Percentiles rank a stretch among this genome's conserved stretches.
Conservation (phyloP, 2,329 filamentous ascomycete genomes). For the Graphium sp. region DNA sequence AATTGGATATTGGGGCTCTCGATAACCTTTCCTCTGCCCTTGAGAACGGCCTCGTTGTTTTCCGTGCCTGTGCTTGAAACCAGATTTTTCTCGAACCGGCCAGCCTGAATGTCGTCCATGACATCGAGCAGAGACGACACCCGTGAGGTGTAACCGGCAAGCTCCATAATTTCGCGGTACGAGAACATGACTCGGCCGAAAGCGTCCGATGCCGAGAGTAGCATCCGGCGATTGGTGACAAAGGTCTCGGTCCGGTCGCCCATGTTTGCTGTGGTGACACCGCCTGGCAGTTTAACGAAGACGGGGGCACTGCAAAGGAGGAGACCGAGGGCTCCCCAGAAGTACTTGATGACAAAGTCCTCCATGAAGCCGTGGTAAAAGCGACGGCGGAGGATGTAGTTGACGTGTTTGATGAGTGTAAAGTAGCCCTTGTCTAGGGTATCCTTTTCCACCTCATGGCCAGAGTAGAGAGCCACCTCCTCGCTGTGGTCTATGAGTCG, state of each 20-base stretch:
- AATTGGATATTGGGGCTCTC: constrained; percentile 79
- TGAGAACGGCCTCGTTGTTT: constrained; percentile 67
- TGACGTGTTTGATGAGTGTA: constrained; percentile 97
- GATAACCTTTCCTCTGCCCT: constrained; percentile 63
- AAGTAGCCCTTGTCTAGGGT: constrained; percentile 97
- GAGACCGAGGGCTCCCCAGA: constrained; percentile 89
- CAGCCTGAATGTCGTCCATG: constrained; percentile 81
- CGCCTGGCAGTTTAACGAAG: constrained; percentile 80
- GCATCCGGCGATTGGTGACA: constrained; percentile 82
- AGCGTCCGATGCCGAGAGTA: constrained; percentile 85
- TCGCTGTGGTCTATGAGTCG: constrained; percentile 91
- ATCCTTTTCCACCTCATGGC: constrained; percentile 89
- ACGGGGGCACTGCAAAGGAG: constrained; percentile 88
- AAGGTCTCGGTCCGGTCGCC: constrained; percentile 62
- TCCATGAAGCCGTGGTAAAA: constrained; percentile 99
- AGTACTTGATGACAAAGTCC: constrained; percentile 98
- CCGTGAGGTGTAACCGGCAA: constrained; percentile 87
- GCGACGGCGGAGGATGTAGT: constrained; percentile 74
- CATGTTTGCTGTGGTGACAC: constrained; percentile 40
- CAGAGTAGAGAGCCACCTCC: constrained; percentile 81
- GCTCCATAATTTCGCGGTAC: constrained; percentile 91
- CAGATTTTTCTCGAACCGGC: constrained; percentile 90
- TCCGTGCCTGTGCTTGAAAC: constrained; percentile 76
- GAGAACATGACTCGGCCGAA: constrained; percentile 96
- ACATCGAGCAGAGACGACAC: constrained; percentile 82